These are phyloP conservation scores for Phialocephala sp. DNA, from an alignment of 2,329 filamentous ascomycete genomes.

Conservation along the genomic window DNA sequence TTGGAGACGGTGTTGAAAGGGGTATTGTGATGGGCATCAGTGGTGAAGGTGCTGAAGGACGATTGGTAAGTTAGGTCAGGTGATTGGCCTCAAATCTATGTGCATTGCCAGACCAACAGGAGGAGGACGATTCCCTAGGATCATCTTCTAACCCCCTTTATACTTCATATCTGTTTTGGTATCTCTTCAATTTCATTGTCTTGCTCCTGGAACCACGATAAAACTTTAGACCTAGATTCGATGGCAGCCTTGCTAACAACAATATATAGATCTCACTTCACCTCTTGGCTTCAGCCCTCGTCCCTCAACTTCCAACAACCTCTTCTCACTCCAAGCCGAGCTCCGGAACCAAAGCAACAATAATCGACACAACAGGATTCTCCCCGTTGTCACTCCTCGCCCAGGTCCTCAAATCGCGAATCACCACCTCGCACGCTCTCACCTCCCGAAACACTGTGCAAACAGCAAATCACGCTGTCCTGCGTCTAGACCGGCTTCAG, in stretches of 20 bases:
- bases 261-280: slow-evolving; percentile 38
- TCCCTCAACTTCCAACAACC: slow-evolving; percentile 18
- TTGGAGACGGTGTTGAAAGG: slow-evolving; percentile 33
- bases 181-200: slow-evolving; percentile 3
- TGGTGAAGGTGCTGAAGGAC: slow-evolving; percentile 35
- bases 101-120: too few species aligned
- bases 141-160: too few species aligned
- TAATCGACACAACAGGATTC: slow-evolving; percentile 42
- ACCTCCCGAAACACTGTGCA: slow-evolving; percentile 1
- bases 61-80: slow-evolving; percentile 35
- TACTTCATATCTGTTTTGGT: slow-evolving; percentile 5
- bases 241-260: neutral
- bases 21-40: slow-evolving; percentile 38
- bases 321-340: neutral
- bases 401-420: slow-evolving; percentile 34
- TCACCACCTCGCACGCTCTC: slow-evolving; percentile 19
- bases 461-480: slow-evolving; percentile 20
- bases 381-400: slow-evolving; percentile 39
- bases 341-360: slow-evolving; percentile 27
- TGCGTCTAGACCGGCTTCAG: neutral
- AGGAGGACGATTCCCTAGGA: too few species aligned
- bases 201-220: too few species aligned
- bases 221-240: neutral
- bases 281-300: slow-evolving; percentile 35
- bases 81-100: neutral